Conservation (phyloP, 2,329 filamentous ascomycete species). For the Sclerotinia glacialis region DNA sequence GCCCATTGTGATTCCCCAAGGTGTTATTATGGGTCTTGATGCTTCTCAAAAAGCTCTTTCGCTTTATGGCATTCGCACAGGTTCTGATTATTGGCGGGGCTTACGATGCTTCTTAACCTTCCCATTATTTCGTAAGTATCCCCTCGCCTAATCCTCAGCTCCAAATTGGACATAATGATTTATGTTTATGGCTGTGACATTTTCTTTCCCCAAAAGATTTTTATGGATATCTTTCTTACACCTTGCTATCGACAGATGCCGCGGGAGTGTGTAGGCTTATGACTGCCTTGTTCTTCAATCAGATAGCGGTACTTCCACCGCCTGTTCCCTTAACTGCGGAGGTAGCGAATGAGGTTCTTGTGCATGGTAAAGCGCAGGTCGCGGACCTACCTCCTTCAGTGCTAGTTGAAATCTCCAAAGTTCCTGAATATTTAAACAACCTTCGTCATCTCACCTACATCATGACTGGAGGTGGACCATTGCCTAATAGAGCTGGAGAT, state of each 20-base stretch:
- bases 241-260: neutral
- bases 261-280: constrained; percentile 7
- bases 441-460: neutral
- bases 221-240: neutral
- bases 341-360: neutral
- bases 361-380: constrained; percentile 7
- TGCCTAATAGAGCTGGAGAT: constrained; percentile 3
- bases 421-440: constrained; percentile 1
- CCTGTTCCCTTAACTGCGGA: constrained; percentile 3
- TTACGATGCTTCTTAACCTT: constrained; percentile 10
- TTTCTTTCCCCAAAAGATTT: neutral
- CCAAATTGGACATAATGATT: neutral
- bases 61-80: neutral
- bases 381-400: constrained; percentile 1
- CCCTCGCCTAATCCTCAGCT: neutral
- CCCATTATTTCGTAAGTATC: constrained; percentile 19
- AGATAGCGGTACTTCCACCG: constrained; percentile 2
- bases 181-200: neutral
- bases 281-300: constrained; percentile 1
- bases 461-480: constrained; percentile 4
- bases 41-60: neutral
- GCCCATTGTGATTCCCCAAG: constrained; percentile 21
- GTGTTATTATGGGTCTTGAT: constrained; percentile 19
- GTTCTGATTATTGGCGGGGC: neutral
- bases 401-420: constrained; percentile 14